Base-by-base conservation (phyloP, 2,329 filamentous ascomycete species). In the Talaromyces amestolkiae region DNA sequence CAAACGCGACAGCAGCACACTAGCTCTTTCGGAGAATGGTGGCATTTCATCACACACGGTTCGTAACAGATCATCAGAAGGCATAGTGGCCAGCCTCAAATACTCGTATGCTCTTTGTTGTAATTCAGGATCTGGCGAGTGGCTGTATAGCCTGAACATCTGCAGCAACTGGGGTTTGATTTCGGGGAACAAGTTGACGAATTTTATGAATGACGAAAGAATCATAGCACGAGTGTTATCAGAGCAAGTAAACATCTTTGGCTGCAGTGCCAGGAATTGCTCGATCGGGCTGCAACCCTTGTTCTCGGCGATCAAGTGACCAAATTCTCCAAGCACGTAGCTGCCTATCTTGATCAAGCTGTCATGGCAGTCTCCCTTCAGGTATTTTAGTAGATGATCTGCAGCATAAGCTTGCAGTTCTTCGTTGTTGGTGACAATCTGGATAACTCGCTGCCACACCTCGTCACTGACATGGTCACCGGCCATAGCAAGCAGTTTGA, bases 41-140 rank as follows among this genome's bases (percentile, higher is more conserved):
- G 95, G 95, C 96, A 99, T 99, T 77, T 99, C 95, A 72, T 99
- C 95, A 77, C 93, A 97, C 6, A 99, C 89, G 0, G 95, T 98
- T 61, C 95, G 88, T 13, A 99, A 83, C 7, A 99, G 85, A 69
- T 98, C 93, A 72, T 99, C 95, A 0, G 92, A 92, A 0, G 92
- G 91, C 76, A 96, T 85, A 39, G 87, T 93, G 19, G 93, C 92
- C 68, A 99, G 83, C 0, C 91, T 88, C 66, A 97, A 83, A 76
- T 98, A 99, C 77, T 99, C 95, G 79, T 93, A 99, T 15, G 95
- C 94, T 79, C 95, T 85, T 80, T 99, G 95, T 77, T 99, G 95
- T 69, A 99, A 83, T 77, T 99, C 95, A 0, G 95, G 92, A 76
- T 99, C 95, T 33, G 98, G 84, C 0, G 93, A 96, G 76, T 98